phyloP scores from a whole-genome alignment of 73 alveolate species.

The Blepharisma stoltei region DNA sequence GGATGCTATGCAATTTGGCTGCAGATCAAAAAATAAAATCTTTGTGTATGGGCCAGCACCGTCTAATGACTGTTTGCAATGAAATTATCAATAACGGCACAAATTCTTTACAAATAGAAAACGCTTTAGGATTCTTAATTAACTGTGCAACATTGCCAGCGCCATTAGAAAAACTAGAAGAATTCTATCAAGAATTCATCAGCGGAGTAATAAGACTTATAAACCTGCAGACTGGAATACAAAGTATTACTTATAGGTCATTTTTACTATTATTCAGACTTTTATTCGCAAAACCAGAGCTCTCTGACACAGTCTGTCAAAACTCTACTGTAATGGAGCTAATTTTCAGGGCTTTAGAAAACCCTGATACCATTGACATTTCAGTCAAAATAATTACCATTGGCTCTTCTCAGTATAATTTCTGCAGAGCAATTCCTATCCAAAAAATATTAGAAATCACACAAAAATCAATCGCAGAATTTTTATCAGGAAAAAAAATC shows the following conservation, averaged over 20 bases:
- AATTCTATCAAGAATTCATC: not conserved
- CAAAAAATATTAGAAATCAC: not conserved
- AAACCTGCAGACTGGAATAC: not conserved
- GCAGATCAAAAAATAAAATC: constrained; percentile 6
- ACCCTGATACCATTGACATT: not conserved
- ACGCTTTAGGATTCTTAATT: not conserved
- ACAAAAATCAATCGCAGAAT: not conserved
- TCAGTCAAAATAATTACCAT: not conserved
- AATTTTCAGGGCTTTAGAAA: too few relatives aligned
- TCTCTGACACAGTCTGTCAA: not conserved
- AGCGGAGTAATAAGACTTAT: not conserved
- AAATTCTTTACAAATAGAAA: not conserved
- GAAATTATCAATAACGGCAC: not conserved
- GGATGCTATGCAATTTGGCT: not conserved
- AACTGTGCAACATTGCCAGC: not conserved
- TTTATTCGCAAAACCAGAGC: not conserved
- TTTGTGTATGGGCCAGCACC: not conserved
- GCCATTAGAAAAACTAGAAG: not conserved
- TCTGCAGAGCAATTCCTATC: not conserved
- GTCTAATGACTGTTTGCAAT: not conserved
- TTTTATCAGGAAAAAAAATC: not conserved
- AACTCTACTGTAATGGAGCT: not conserved
- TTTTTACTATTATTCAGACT: not conserved
- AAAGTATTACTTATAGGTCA: not conserved
- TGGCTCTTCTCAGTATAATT: not conserved